Evolutionary conservation across 75 land plant genomes (phyloP), one percentile per base, ranked within the genome.

Genomic region (Sequoiadendron giganteum): DNA sequence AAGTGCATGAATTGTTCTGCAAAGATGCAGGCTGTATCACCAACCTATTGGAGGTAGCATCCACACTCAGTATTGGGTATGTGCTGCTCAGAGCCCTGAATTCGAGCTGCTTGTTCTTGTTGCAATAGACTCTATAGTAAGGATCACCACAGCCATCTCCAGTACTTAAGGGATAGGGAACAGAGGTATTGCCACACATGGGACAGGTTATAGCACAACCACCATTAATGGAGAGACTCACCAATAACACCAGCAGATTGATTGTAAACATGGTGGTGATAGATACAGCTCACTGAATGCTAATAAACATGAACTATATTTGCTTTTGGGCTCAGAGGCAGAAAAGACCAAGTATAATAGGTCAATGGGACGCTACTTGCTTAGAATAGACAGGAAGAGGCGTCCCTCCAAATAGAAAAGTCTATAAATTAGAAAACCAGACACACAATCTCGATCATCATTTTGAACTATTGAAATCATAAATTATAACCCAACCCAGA

Each of bases 81-180:
- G 85, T 88, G 39, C 91, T 91, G 61, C 90, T 88, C 19, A 87
- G 73, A 70, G 87, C 52, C 56, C 79, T 86, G 39, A 93, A 87
- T 89, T 90, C 88, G 2, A 93, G 92, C 86, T 86, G 84, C 13
- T 88, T 83, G 11, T 87, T 75, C 18, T 49, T 47, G 52, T 87
- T 88, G 45, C 94, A 93, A 15, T 79, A 83, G 10, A 93, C 80
- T 10, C 56, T n/a, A 85, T 93, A 93, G 38, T 85, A 49, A 47
- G 91, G 87, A 54, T 91, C 89, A 48, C 94, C 94, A 86, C 94
- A 93, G 75, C 61, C 72, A 47, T 79, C 77, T 40, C 77, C 86
- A 48, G 94, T 93, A 90, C 92, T 90, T 19, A 93, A 61, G 2
- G 94, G 94, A 87, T 93, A 93, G 4, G 94, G 94, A 36, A 93